Evolutionary conservation across 768 basidiomycete species (phyloP), one percentile per base, ranked within the genome.

Genomic region (Xerocomus brunneocitrinus): DNA sequence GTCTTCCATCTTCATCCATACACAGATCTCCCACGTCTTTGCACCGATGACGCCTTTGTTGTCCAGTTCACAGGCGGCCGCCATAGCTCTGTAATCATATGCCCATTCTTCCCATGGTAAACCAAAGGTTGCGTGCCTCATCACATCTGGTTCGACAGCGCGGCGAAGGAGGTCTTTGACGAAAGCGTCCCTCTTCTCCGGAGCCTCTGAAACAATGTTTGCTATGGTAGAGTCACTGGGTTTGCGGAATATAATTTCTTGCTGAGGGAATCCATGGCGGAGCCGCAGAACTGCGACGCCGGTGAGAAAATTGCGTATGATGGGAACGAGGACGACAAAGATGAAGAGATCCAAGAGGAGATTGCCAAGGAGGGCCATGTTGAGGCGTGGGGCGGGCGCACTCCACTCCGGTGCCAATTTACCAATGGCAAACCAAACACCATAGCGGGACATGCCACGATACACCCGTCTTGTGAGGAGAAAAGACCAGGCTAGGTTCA

Each of bases 21-120:
- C 64, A 44, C 63, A 66, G n/a, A 62, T 49, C 3, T 69, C 64
- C 68, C 67, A 69, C 25, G 58, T 63, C 43, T 58, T 59, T 27
- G 57, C 56, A 4, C 28, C 30, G 8, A 69, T 61, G 13, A 55
- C 8, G 1, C 65, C 65, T n/a, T 49, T 54, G 42, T 58, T 58
- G 44, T 60, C 55, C 28, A 58, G 39, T 31, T 69, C 60, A 13
- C 47, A 50, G 1, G 69, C 68, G 7, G 58, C 53, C 9, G 54
- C 56, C 69, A 69, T 69, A 7, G 63, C 68, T 36, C 39, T 58
- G 43, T 65, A 65, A 57, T 69, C 69, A 28, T 70, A 63, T 6
- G 36, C 41, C 68, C 69, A 69, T 42, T 71, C 67, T 45, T 69
- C 68, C 67, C 67, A 70, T 27, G 67, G 67, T 28, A 71, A 52